Evolutionary conservation across 2,329 filamentous ascomycete genomes (phyloP).

Genomic region (Chalara sp.): DNA sequence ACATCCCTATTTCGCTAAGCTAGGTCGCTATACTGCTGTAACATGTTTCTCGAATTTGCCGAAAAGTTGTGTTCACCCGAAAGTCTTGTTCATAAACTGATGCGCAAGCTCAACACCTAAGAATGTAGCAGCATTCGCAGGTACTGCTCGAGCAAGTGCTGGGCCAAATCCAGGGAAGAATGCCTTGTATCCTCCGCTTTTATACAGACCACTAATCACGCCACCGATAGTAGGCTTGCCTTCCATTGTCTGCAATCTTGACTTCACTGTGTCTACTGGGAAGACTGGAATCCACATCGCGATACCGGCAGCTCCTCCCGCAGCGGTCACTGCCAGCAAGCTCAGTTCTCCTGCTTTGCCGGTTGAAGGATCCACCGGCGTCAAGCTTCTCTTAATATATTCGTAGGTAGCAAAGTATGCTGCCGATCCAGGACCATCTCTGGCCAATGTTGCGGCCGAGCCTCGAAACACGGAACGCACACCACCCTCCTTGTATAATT

Average conservation of each 20-base stretch:
- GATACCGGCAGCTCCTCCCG: constrained; percentile 84
- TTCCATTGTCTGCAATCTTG: constrained; percentile 82
- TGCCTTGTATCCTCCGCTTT: constrained; percentile 73
- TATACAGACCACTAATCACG: constrained; percentile 78
- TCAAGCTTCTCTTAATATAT: constrained; percentile 82
- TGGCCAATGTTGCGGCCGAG: constrained; percentile 80
- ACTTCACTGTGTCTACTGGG: constrained; percentile 96
- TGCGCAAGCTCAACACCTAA: constrained; percentile 79
- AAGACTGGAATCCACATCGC: constrained; percentile 99
- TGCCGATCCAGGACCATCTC: constrained; percentile 87
- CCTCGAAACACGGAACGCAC: constrained; percentile 90
- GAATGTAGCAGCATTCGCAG: constrained; percentile 95
- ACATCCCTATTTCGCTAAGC: too few species aligned
- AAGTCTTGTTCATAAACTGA: constrained; percentile 72
- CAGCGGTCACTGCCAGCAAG: constrained; percentile 73
- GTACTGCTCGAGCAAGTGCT: constrained; percentile 84
- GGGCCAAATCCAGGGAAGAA: constrained; percentile 98
- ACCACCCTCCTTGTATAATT: constrained; percentile 88
- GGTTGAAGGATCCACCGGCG: constrained; percentile 68
- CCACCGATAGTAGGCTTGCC: constrained; percentile 74
- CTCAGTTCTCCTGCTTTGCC: constrained; percentile 75
- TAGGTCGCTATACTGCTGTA: too few species aligned
- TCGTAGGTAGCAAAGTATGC: constrained; percentile 98
- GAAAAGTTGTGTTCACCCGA: constrained; percentile 37
- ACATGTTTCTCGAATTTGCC: too few species aligned